Percentiles rank a stretch among this genome's conserved stretches.
Evolutionary conservation across 768 basidiomycete genomes (phyloP).

Genomic region (Auricularia cornea): DNA sequence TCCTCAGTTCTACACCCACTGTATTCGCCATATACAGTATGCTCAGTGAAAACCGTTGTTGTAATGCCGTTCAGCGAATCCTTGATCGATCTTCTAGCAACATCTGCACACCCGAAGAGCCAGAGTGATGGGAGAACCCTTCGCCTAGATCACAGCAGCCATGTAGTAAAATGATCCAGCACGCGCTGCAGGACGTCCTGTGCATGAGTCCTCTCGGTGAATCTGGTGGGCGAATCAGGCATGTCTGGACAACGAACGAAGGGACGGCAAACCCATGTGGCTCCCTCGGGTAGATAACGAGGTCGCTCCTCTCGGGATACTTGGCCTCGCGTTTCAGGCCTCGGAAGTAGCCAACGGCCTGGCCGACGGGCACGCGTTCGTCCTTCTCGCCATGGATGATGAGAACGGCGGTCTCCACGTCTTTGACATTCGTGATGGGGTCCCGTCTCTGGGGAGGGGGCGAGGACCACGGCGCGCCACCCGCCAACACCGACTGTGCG

Average conservation of each 20-base stretch:
- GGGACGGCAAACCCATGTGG: constrained; percentile 5
- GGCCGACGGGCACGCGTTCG: constrained; percentile 7
- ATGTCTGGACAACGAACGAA: background rate
- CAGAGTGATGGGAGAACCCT: too few species aligned
- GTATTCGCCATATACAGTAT: too few species aligned
- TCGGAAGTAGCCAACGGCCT: constrained; percentile 8
- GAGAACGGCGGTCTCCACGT: constrained; percentile 9
- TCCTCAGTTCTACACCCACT: too few species aligned
- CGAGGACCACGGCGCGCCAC: constrained; percentile 7
- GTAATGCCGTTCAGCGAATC: too few species aligned
- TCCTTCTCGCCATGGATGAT: constrained; percentile 11
- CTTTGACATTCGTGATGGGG: constrained; percentile 8
- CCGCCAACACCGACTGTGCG: constrained; percentile 1
- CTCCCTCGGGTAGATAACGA: constrained; percentile 11
- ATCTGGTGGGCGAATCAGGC: background rate
- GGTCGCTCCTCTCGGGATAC: constrained; percentile 5
- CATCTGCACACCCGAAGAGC: too few species aligned
- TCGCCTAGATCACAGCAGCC: constrained; percentile 4
- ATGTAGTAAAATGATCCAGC: constrained; percentile 5
- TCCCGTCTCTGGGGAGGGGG: background rate
- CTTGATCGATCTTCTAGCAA: too few species aligned
- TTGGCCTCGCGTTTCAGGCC: constrained; percentile 7
- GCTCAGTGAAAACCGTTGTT: too few species aligned
- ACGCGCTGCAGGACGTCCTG: constrained; percentile 7
- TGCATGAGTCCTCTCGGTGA: constrained; percentile 5